A percentile compares a stretch with the other conserved stretches of the same genome.
Conservation (phyloP, 768 basidiomycete species). For the Mycena galericulata region DNA sequence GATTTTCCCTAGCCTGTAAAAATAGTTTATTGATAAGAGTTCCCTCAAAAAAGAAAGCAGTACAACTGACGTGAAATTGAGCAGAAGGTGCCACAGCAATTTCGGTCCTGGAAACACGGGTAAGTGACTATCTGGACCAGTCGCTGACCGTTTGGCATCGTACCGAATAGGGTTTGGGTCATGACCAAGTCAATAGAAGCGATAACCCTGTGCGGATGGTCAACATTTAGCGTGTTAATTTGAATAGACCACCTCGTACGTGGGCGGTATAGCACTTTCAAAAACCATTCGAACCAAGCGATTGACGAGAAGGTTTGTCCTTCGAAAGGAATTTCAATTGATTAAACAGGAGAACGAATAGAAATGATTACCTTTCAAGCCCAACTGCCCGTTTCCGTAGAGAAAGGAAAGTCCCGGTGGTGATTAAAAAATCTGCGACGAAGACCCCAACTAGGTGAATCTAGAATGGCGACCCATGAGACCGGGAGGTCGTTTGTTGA, state of each 20-base stretch:
- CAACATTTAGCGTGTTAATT: neutral
- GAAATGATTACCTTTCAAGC: slow-evolving; percentile 5
- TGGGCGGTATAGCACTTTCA: slow-evolving; percentile 16
- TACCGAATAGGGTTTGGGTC: slow-evolving; percentile 24
- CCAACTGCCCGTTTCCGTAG: slow-evolving; percentile 8
- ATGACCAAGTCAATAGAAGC: slow-evolving; percentile 21
- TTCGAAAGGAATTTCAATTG: neutral
- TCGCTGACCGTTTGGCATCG: neutral
- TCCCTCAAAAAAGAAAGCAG: neutral
- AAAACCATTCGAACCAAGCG: slow-evolving; percentile 16
- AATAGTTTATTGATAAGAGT: neutral
- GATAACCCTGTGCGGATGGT: neutral
- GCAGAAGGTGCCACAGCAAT: slow-evolving; percentile 16
- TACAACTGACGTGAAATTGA: slow-evolving; percentile 15
- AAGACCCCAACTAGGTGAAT: slow-evolving; percentile 26
- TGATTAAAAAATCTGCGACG: slow-evolving; percentile 21
- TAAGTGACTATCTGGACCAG: neutral
- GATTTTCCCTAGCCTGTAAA: slow-evolving; percentile 16
- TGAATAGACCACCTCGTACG: neutral
- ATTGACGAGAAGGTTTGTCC: slow-evolving; percentile 18
- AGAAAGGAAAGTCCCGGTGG: slow-evolving; percentile 2
- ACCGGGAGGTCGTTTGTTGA: too few species aligned
- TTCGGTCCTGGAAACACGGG: neutral
- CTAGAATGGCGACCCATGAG: neutral
- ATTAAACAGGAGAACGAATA: neutral